These are phyloP conservation scores for Spathaspora hagerdaliae DNA, from an alignment of 805 yeast species.

Conservation along the genomic window DNA sequence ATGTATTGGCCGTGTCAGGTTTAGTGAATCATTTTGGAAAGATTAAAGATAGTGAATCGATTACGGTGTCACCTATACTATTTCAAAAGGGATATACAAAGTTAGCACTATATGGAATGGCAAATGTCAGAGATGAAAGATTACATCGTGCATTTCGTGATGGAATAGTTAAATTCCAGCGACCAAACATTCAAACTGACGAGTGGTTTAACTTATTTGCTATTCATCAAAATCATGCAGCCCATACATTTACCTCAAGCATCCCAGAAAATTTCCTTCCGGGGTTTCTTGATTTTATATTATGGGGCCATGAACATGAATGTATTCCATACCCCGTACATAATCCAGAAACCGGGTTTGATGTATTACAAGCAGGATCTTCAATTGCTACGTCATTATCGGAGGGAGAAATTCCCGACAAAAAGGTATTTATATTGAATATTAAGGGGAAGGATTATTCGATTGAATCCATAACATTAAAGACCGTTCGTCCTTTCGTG, in stretches of 20 bases:
- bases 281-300: conserved; percentile 69
- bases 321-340: conserved; percentile 68
- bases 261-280: conserved; percentile 86
- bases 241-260: conserved; percentile 75
- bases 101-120: conserved; percentile 83
- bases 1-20: conserved; percentile 76
- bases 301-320: conserved; percentile 99
- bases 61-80: conserved; percentile 70
- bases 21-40: conserved; percentile 87
- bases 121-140: conserved; percentile 86
- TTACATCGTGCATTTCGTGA: conserved; percentile 77
- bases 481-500: conserved; percentile 77
- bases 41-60: conserved; percentile 68
- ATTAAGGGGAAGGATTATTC: conserved; percentile 55
- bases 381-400: conserved; percentile 88
- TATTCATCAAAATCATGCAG: conserved; percentile 87
- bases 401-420: conserved; percentile 76
- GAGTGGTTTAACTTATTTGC: conserved; percentile 83
- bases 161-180: conserved; percentile 71
- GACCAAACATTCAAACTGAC: conserved; percentile 55
- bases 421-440: conserved; percentile 69
- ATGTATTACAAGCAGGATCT: conserved; percentile 88
- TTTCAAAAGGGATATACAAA: conserved; percentile 80
- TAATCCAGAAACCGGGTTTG: conserved; percentile 61
- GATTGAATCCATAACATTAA: conserved; percentile 58